Conservation (phyloP, 768 basidiomycete species). For the Flagelloscypha sp. region DNA sequence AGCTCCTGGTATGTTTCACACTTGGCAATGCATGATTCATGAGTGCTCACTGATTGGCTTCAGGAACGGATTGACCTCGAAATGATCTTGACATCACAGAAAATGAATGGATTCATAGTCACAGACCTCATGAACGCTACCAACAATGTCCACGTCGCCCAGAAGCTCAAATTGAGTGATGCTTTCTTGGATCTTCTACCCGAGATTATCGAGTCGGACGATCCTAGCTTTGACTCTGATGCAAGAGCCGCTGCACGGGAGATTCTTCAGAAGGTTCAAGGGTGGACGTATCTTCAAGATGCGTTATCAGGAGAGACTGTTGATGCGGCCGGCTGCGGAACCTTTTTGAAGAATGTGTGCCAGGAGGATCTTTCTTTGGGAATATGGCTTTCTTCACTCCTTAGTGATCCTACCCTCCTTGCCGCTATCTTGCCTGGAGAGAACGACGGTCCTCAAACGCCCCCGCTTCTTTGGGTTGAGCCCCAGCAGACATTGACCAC, state of each 20-base stretch:
- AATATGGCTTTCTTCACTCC: constrained; percentile 66
- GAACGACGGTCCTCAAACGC: constrained; percentile 24
- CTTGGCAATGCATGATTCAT: too few relatives aligned
- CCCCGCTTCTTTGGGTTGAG: constrained; percentile 31
- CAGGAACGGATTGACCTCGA: constrained; percentile 54
- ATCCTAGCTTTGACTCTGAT: constrained; percentile 28
- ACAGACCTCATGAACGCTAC: constrained; percentile 54
- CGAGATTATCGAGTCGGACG: constrained; percentile 28
- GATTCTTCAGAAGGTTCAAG: constrained; percentile 40
- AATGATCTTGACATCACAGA: constrained; percentile 44
- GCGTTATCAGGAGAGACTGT: constrained; percentile 46
- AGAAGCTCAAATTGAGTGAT: constrained; percentile 34
- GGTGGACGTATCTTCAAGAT: constrained; percentile 57
- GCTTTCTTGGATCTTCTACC: constrained; percentile 35
- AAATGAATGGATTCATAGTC: constrained; percentile 48
- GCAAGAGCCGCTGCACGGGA: constrained; percentile 38
- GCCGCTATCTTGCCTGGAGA: constrained; percentile 25
- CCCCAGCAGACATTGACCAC: constrained; percentile 25
- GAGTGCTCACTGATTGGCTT: too few relatives aligned
- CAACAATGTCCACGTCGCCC: constrained; percentile 57
- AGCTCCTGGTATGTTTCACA: constrained; percentile 45
- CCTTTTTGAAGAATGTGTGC: constrained; percentile 52
- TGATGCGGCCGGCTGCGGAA: constrained; percentile 40
- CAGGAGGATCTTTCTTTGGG: constrained; percentile 61
- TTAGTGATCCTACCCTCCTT: constrained; percentile 42